Evolutionary conservation across 2,329 filamentous ascomycete genomes (phyloP).

Genomic region (Elsinoe necatrix): DNA sequence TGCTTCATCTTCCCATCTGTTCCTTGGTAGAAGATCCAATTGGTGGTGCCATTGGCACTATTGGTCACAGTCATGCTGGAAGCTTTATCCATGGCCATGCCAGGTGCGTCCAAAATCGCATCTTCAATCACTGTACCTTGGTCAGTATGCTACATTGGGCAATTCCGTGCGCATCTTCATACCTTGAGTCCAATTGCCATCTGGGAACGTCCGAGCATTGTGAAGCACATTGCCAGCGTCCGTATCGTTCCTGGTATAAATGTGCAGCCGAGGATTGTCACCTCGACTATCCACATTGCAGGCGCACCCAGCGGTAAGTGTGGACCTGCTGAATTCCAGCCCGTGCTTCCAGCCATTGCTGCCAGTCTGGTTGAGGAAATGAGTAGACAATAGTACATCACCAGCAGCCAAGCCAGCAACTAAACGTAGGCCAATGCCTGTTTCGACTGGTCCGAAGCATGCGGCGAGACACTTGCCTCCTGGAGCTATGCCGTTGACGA

Average conservation of each 20-base stretch:
- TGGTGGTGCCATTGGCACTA: neutral
- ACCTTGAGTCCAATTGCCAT: neutral
- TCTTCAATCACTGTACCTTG: neutral
- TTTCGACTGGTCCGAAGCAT: neutral
- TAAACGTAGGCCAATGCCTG: neutral
- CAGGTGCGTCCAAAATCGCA: neutral
- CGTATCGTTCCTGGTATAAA: constrained; percentile 2
- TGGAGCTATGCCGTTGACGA: neutral
- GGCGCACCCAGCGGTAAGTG: neutral
- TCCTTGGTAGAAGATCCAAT: constrained; percentile 2
- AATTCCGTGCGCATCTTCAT: neutral
- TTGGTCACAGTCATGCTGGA: constrained; percentile 4
- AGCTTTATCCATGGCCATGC: constrained; percentile 3
- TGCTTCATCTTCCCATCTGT: constrained; percentile 1
- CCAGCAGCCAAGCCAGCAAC: neutral
- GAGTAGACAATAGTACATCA: neutral
- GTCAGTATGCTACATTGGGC: neutral
- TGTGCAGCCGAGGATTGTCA: neutral
- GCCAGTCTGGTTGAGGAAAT: constrained; percentile 1
- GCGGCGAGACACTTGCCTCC: neutral
- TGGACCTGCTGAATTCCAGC: neutral
- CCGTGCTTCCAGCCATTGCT: constrained; percentile 2
- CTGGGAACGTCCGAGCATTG: neutral
- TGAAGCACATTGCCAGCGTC: neutral
- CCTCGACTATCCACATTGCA: neutral